Conservation (phyloP, 192 early-diverging fungal genomes). For the Chytriomyces hyalinus region DNA sequence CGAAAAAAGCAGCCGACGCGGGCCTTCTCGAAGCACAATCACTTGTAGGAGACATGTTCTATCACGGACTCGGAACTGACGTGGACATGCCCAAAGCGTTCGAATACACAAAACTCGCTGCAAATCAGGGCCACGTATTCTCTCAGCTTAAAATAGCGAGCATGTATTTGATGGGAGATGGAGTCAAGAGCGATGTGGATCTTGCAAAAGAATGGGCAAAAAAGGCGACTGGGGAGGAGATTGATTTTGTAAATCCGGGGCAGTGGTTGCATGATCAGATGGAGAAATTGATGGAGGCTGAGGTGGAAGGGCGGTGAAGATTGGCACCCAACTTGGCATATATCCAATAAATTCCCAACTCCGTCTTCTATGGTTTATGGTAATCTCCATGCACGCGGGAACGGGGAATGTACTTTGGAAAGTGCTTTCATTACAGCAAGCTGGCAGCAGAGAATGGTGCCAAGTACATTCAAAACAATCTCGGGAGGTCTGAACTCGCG, state of each 20-base stretch:
- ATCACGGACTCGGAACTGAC: constrained; percentile 12
- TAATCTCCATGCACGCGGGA: too few species aligned
- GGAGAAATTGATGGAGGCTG: constrained; percentile 6
- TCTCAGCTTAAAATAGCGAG: constrained; percentile 6
- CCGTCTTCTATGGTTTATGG: too few species aligned
- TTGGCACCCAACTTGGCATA: too few species aligned
- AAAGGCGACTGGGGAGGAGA: constrained; percentile 30
- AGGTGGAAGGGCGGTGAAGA: background rate
- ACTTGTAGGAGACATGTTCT: constrained; percentile 20
- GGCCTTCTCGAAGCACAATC: constrained; percentile 4
- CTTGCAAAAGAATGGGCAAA: constrained; percentile 15
- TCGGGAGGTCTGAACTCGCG: too few species aligned
- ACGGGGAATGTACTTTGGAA: too few species aligned
- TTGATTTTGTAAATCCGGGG: constrained; percentile 26
- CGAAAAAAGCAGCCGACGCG: constrained; percentile 5
- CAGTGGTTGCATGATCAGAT: constrained; percentile 26
- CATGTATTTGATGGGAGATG: constrained; percentile 32
- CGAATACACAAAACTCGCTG: constrained; percentile 5
- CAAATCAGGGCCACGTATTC: constrained; percentile 8
- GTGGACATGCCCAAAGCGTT: constrained; percentile 6
- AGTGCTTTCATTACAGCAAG: too few species aligned
- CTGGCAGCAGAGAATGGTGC: too few species aligned
- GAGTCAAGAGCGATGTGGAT: constrained; percentile 11
- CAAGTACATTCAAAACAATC: too few species aligned
- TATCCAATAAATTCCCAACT: too few species aligned